Percentiles rank a stretch among this genome's conserved stretches.
These are phyloP conservation scores for Luffa aegyptiaca DNA, from an alignment of 306 rosid genomes.

Conservation along the genomic window DNA sequence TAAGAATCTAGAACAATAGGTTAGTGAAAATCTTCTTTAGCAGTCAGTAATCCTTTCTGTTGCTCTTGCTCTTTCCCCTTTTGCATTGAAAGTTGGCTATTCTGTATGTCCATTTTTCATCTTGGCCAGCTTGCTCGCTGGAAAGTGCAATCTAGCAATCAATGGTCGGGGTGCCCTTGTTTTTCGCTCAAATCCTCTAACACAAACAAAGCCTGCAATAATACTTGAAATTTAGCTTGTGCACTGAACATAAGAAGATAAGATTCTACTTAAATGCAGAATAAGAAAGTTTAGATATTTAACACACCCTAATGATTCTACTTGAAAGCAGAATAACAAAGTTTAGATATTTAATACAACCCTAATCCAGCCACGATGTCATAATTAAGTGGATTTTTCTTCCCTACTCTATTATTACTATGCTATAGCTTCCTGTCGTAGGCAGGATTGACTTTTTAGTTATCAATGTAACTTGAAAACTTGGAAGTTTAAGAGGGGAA, in stretches of 20 bases:
- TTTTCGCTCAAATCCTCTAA: conserved; percentile 68
- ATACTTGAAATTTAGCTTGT: not conserved
- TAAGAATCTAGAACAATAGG: conserved; percentile 5
- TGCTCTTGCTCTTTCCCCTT: not conserved
- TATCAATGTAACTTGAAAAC: too few species aligned
- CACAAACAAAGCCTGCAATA: conserved; percentile 67
- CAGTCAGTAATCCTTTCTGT: not conserved
- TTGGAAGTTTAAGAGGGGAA: too few species aligned
- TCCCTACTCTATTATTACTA: too few species aligned
- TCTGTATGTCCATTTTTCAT: not conserved
- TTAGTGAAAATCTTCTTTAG: conserved; percentile 8
- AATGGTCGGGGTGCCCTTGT: conserved; percentile 71
- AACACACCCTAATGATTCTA: not conserved
- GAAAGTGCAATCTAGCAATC: conserved; percentile 67
- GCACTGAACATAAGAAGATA: not conserved
- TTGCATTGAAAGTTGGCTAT: not conserved
- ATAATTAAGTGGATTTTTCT: too few species aligned
- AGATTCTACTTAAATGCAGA: not conserved
- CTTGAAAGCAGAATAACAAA: too few species aligned
- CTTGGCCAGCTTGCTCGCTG: conserved; percentile 54
- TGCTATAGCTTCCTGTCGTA: too few species aligned
- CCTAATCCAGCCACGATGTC: not conserved
- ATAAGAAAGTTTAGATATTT: not conserved
- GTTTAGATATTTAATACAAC: too few species aligned
- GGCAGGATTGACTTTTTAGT: too few species aligned